Evolutionary conservation across 1,284 basidiomycete species (phyloP).

Genomic region (Mycosarcoma mackinlayi): DNA sequence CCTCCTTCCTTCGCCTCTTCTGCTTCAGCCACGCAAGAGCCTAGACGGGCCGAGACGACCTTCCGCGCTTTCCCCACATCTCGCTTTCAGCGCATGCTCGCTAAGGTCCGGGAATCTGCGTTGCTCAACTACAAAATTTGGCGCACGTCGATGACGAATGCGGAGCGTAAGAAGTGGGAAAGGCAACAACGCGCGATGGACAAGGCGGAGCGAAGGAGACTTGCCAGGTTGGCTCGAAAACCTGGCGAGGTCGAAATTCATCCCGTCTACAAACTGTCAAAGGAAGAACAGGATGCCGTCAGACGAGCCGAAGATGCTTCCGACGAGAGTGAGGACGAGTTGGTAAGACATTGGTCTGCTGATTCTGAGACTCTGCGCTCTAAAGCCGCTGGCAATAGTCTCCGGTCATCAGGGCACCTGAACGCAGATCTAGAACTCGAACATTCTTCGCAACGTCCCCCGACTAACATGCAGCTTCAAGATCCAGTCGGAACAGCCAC

Average conservation of each 20-base stretch:
- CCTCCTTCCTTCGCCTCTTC: neutral
- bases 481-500: neutral
- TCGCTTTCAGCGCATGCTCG: neutral
- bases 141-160: neutral
- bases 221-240: neutral
- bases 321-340: too few species aligned
- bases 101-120: neutral
- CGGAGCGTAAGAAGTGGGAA: neutral
- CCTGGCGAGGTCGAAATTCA: slow-evolving; percentile 12
- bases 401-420: too few species aligned
- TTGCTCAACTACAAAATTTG: neutral
- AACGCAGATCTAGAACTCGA: too few species aligned
- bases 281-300: neutral
- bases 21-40: neutral
- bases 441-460: too few species aligned
- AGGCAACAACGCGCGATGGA: neutral
- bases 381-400: too few species aligned
- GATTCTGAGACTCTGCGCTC: too few species aligned
- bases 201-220: neutral
- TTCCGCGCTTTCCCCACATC: neutral
- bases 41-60: neutral
- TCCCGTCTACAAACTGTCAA: neutral
- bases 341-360: too few species aligned
- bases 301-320: neutral
- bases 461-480: too few species aligned